phyloP scores from a whole-genome alignment of 257 asterid species.

The Plantago elongata region DNA sequence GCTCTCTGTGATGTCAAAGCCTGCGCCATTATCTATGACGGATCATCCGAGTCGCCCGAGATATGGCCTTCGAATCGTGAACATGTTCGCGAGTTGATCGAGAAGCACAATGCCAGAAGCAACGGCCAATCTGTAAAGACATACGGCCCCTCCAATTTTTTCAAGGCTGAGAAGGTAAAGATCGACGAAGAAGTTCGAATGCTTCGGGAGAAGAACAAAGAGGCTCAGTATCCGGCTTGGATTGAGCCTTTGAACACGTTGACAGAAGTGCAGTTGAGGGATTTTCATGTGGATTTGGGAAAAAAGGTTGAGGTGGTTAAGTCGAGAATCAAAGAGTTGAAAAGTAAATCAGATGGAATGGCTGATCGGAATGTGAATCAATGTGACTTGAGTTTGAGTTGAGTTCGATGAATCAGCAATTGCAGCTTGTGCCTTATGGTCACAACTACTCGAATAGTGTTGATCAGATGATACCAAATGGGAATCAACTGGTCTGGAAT shows the following conservation, averaged over 20 bases:
- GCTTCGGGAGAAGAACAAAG: not conserved
- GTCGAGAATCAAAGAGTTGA: too few relatives aligned
- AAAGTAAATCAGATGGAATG: too few relatives aligned
- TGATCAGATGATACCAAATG: too few relatives aligned
- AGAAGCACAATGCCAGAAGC: not conserved
- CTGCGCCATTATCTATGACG: not conserved
- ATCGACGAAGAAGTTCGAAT: not conserved
- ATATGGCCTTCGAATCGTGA: not conserved
- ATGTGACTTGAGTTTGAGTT: too few relatives aligned
- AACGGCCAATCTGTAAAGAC: not conserved
- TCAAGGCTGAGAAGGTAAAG: not conserved
- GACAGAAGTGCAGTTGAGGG: not conserved
- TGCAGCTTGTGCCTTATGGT: too few relatives aligned
- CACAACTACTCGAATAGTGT: too few relatives aligned
- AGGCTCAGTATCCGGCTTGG: not conserved
- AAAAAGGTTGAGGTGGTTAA: not conserved
- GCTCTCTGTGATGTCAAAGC: slow-evolving; percentile 1
- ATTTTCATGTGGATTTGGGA: not conserved
- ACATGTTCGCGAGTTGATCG: not conserved
- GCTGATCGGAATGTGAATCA: too few relatives aligned
- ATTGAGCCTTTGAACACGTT: not conserved
- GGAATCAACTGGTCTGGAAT: too few relatives aligned
- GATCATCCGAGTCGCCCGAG: not conserved
- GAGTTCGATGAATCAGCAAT: too few relatives aligned
- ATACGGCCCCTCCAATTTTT: not conserved